phyloP scores from a whole-genome alignment of 2,329 filamentous ascomycete genomes.

The Sporothrix humicola region DNA sequence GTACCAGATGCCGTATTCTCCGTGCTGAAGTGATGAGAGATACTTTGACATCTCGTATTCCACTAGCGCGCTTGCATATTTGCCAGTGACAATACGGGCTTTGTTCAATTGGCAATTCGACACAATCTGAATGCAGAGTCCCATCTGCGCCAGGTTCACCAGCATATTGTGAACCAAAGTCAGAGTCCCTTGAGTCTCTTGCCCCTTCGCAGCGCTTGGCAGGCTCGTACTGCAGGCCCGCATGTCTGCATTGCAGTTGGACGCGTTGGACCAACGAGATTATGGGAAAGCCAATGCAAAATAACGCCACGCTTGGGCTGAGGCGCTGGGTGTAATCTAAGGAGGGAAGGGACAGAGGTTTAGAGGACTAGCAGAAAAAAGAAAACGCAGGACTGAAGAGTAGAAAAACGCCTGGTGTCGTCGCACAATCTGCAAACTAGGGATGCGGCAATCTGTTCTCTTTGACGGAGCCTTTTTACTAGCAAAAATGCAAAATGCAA shows the following conservation, averaged over 20 bases:
- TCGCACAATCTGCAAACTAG: background rate
- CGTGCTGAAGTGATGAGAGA: too few species aligned
- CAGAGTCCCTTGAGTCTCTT: background rate
- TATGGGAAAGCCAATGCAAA: background rate
- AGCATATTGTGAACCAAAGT: background rate
- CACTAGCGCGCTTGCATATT: constrained; percentile 17
- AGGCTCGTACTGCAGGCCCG: background rate
- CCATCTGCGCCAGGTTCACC: background rate
- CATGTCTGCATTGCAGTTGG: background rate
- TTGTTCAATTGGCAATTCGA: too few species aligned
- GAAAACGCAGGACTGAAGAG: background rate
- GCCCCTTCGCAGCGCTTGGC: background rate
- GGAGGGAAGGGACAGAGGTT: too few species aligned
- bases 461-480: background rate
- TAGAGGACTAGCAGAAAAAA: background rate
- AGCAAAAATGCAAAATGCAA: too few species aligned
- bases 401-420: background rate
- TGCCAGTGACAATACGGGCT: background rate
- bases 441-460: constrained; percentile 22
- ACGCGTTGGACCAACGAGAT: constrained; percentile 16
- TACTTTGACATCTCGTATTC: constrained; percentile 8
- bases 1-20: too few species aligned
- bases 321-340: background rate
- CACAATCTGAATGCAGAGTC: background rate
- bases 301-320: constrained; percentile 9